A percentile compares a stretch with the other conserved stretches of the same genome.
Conservation (phyloP, 2,329 filamentous ascomycete genomes). For the Pseudogymnoascus sp. region DNA sequence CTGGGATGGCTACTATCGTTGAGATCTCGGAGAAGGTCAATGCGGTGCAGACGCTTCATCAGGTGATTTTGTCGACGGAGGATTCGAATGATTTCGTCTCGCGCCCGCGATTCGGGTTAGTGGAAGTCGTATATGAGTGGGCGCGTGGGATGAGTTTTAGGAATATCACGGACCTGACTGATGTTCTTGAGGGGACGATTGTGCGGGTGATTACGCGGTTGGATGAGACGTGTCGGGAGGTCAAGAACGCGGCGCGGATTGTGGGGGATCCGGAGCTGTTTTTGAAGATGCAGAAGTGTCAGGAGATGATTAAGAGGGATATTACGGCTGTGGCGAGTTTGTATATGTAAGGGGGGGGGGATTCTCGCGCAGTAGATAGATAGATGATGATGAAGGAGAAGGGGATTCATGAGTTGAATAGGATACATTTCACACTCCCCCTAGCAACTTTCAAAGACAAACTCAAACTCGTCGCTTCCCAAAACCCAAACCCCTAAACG, state of each 20-base stretch:
- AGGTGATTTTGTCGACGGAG: conserved; percentile 84
- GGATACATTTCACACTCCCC: neutral
- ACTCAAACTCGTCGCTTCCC: neutral
- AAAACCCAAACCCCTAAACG: neutral
- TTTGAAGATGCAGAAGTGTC: conserved; percentile 92
- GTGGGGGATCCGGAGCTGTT: conserved; percentile 91
- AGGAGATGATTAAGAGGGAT: conserved; percentile 96
- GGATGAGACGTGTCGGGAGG: conserved; percentile 93
- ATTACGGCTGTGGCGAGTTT: conserved; percentile 83
- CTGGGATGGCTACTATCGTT: conserved; percentile 76
- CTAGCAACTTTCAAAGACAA: neutral
- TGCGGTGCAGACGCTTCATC: conserved; percentile 75
- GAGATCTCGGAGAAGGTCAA: conserved; percentile 90
- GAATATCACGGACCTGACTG: conserved; percentile 90
- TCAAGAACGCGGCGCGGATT: conserved; percentile 92
- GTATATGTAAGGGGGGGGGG: conserved; percentile 55
- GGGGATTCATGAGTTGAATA: neutral
- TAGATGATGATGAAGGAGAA: neutral
- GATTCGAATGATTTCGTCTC: conserved; percentile 89
- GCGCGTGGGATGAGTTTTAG: conserved; percentile 96
- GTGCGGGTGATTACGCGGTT: conserved; percentile 87
- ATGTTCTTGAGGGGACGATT: conserved; percentile 95
- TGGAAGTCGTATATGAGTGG: conserved; percentile 99
- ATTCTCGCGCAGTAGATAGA: neutral
- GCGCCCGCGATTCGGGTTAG: conserved; percentile 79